Percentiles rank a stretch among this genome's conserved stretches.
Conservation (phyloP, 2,329 filamentous ascomycete genomes). For the Coniochaeta sp. region DNA sequence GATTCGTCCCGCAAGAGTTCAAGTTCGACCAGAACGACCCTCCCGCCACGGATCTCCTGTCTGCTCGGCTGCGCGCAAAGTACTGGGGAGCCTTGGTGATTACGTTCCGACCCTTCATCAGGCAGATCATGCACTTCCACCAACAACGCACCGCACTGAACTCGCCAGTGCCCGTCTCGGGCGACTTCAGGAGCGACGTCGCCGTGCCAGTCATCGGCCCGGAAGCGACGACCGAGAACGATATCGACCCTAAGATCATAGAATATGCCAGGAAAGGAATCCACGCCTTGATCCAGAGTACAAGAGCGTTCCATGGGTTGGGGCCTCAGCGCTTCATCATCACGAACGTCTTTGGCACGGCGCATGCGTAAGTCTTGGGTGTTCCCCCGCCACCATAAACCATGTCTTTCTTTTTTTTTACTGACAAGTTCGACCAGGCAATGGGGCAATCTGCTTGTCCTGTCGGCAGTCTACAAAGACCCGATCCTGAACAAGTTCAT, state of each 20-base stretch:
- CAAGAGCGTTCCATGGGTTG: slow-evolving; percentile 67
- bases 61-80: slow-evolving; percentile 80
- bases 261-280: slow-evolving; percentile 56
- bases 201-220: slow-evolving; percentile 8
- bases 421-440: slow-evolving; percentile 50
- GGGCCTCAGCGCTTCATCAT: slow-evolving; percentile 65
- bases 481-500: slow-evolving; percentile 53
- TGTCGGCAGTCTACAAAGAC: slow-evolving; percentile 73
- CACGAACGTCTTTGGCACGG: slow-evolving; percentile 94
- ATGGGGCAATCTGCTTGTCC: slow-evolving; percentile 93
- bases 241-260: slow-evolving; percentile 32
- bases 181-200: neutral
- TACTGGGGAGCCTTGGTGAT: slow-evolving; percentile 92
- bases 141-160: slow-evolving; percentile 20
- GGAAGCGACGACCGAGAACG: slow-evolving; percentile 8
- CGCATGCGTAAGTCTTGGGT: slow-evolving; percentile 64
- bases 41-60: slow-evolving; percentile 69
- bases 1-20: slow-evolving; percentile 42
- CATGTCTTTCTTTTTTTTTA: too few relatives aligned
- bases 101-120: slow-evolving; percentile 71
- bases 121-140: slow-evolving; percentile 46
- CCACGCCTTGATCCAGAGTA: slow-evolving; percentile 74
- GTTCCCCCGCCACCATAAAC: neutral
- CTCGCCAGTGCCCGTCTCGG: slow-evolving; percentile 15
- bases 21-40: slow-evolving; percentile 59